Conservation (phyloP, 2,329 filamentous ascomycete species). For the Monosporascus ibericus region DNA sequence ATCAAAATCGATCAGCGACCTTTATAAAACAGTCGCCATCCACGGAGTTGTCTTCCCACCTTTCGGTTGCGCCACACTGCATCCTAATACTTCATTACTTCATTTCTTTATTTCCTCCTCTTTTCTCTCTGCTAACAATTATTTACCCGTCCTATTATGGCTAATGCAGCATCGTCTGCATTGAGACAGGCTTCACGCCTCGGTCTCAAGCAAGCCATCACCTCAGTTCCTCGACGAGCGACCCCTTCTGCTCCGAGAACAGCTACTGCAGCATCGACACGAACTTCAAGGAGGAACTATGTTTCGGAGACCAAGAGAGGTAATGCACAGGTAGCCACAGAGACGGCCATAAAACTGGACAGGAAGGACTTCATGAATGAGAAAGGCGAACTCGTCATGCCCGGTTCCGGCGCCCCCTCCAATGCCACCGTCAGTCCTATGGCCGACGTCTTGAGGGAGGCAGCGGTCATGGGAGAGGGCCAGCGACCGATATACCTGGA, state of each 20-base stretch:
- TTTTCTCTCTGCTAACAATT: constrained; percentile 3
- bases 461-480: constrained; percentile 87
- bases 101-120: constrained; percentile 10
- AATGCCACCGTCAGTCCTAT: constrained; percentile 75
- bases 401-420: constrained; percentile 49
- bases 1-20: not conserved
- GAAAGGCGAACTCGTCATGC: constrained; percentile 39
- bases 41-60: constrained; percentile 7
- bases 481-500: constrained; percentile 94
- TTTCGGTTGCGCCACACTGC: constrained; percentile 5
- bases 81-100: constrained; percentile 7
- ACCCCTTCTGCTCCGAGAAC: constrained; percentile 27
- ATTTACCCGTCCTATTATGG: constrained; percentile 40
- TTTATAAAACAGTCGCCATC: too few species aligned
- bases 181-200: constrained; percentile 69
- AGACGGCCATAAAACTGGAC: constrained; percentile 79
- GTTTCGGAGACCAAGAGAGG: constrained; percentile 78
- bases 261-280: constrained; percentile 21
- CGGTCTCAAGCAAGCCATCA: constrained; percentile 35
- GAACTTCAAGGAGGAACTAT: constrained; percentile 53
- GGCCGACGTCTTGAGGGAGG: constrained; percentile 83
- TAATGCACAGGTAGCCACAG: constrained; percentile 72
- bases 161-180: constrained; percentile 59
- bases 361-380: constrained; percentile 70
- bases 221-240: constrained; percentile 28